These are phyloP conservation scores for Dacryopinax primogenitus DNA, from an alignment of 768 basidiomycete species.

Conservation along the genomic window DNA sequence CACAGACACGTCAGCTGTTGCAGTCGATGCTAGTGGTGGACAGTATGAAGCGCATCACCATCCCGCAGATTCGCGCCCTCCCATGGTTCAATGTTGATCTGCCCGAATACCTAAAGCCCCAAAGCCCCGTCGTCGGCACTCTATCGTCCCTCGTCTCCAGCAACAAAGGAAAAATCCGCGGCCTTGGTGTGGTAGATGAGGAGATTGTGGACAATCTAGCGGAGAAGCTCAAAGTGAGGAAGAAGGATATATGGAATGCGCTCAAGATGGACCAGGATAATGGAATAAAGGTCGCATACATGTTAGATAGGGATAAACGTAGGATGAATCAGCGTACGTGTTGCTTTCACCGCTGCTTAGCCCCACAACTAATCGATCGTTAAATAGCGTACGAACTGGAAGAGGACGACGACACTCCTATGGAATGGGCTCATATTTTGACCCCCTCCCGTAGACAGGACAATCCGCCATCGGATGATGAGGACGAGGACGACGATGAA, in stretches of 20 bases:
- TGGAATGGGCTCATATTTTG: neutral
- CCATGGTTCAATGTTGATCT: conserved; percentile 83
- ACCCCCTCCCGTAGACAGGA: neutral
- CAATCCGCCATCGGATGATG: conserved; percentile 24
- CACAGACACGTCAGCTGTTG: conserved; percentile 68
- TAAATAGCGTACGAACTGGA: conserved; percentile 16
- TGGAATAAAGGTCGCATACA: conserved; percentile 91
- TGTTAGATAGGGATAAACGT: conserved; percentile 80
- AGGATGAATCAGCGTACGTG: conserved; percentile 44
- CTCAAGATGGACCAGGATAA: conserved; percentile 75
- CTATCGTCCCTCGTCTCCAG: conserved; percentile 60
- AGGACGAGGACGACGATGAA: conserved; percentile 42
- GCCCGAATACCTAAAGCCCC: conserved; percentile 67
- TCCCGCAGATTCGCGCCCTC: conserved; percentile 79
- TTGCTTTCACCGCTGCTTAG: neutral
- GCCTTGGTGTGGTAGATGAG: conserved; percentile 83
- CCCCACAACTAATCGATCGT: neutral
- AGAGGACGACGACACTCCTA: conserved; percentile 13
- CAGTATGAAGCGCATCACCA: conserved; percentile 86
- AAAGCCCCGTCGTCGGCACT: conserved; percentile 62
- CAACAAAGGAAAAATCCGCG: conserved; percentile 55
- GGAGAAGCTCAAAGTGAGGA: conserved; percentile 53
- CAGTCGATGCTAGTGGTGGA: conserved; percentile 85
- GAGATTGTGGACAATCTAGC: conserved; percentile 77
- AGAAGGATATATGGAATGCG: conserved; percentile 80